These are phyloP conservation scores for Pulicaria dysenterica DNA, from an alignment of 129 eudicot genomes.

Conservation along the genomic window DNA sequence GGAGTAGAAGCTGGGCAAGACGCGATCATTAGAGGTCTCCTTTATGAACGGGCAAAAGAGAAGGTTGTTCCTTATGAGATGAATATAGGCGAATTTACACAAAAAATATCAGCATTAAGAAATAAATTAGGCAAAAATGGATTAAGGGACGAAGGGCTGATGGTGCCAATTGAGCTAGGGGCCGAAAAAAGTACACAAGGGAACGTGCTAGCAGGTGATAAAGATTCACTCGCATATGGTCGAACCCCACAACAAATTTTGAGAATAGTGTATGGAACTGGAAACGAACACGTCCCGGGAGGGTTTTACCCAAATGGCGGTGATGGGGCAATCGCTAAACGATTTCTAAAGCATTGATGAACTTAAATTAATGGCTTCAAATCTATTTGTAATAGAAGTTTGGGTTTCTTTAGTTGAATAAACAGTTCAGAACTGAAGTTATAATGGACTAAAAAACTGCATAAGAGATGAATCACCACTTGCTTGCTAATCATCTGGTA, in stretches of 20 bases:
- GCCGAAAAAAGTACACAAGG: constrained; percentile 53
- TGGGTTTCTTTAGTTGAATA: not conserved
- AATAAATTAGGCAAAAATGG: constrained; percentile 60
- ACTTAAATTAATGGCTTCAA: not conserved
- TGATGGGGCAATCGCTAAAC: constrained; percentile 27
- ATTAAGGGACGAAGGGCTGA: constrained; percentile 68
- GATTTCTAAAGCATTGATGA: constrained; percentile 1
- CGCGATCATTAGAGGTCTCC: constrained; percentile 31
- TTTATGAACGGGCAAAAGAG: constrained; percentile 31
- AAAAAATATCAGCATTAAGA: constrained; percentile 58
- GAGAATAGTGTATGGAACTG: constrained; percentile 39
- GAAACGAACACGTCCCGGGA: constrained; percentile 21
- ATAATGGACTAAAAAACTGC: not conserved
- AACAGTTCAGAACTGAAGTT: not conserved
- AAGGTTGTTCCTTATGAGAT: constrained; percentile 29
- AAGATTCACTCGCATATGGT: constrained; percentile 38
- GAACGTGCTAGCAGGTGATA: constrained; percentile 61
- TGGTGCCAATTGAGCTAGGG: constrained; percentile 40
- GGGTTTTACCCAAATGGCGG: constrained; percentile 42
- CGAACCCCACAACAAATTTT: constrained; percentile 36
- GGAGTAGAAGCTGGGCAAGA: constrained; percentile 46
- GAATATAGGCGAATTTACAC: constrained; percentile 58
- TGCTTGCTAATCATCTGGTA: too few relatives aligned
- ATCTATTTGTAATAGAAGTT: not conserved
- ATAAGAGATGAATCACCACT: too few relatives aligned